A percentile compares a stretch with the other conserved stretches of the same genome.
phyloP scores from a whole-genome alignment of 345 rosid species.

The Jatropha curcas region DNA sequence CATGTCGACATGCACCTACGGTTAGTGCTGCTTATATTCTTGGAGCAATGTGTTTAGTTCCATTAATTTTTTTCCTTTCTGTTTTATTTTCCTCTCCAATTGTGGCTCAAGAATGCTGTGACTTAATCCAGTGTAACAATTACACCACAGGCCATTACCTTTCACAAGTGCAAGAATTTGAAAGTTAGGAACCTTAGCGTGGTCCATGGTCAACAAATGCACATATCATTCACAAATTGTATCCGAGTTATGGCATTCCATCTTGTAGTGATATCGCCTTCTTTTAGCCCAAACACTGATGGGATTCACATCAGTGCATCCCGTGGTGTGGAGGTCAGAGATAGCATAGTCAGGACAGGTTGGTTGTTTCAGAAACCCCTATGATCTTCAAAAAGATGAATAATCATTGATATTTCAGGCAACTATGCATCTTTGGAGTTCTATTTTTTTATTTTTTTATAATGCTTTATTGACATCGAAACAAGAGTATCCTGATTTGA shows the following conservation, averaged over 20 bases:
- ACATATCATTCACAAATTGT: constrained; percentile 68
- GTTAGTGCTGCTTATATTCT: constrained; percentile 44
- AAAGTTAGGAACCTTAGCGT: constrained; percentile 52
- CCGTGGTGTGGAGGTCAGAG: constrained; percentile 54
- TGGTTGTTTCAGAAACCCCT: constrained; percentile 14
- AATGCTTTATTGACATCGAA: background rate
- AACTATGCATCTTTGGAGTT: background rate
- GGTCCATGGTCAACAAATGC: constrained; percentile 75
- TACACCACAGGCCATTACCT: constrained; percentile 68
- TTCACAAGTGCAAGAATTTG: constrained; percentile 83
- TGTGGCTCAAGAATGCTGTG: background rate
- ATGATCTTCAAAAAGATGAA: background rate
- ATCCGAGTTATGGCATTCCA: constrained; percentile 48
- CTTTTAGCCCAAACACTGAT: constrained; percentile 82
- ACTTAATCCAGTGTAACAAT: constrained; percentile 18
- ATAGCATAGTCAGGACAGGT: constrained; percentile 72
- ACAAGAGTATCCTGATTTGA: background rate
- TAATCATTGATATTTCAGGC: background rate
- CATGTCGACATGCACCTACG: constrained; percentile 91
- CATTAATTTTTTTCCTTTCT: constrained; percentile 9
- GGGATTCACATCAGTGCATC: constrained; percentile 85
- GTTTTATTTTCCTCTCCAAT: background rate
- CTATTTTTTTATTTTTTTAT: background rate
- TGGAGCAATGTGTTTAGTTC: constrained; percentile 23
- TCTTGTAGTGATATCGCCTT: constrained; percentile 64